phyloP scores from a whole-genome alignment of 768 basidiomycete species.

The Mycena haematopus region DNA sequence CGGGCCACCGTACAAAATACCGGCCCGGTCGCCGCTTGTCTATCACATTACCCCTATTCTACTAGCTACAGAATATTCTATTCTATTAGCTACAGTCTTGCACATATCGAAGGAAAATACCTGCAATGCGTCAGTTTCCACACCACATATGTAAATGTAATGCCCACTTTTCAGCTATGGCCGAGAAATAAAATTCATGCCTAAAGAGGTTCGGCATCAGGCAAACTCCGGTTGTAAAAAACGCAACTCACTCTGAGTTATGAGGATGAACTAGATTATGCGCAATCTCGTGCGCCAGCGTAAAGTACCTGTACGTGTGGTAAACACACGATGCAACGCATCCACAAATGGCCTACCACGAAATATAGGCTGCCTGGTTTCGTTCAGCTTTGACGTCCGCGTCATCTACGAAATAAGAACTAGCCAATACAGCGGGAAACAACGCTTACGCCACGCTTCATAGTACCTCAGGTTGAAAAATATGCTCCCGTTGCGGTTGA shows the following conservation, averaged over 20 bases:
- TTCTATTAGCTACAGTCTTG: neutral
- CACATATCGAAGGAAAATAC: constrained; percentile 17
- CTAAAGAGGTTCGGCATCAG: constrained; percentile 5
- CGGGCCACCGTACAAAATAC: neutral
- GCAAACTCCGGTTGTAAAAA: neutral
- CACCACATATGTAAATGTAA: neutral
- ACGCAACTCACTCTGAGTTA: constrained; percentile 63
- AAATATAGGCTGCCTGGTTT: constrained; percentile 71
- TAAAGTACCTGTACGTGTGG: constrained; percentile 71
- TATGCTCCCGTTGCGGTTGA: constrained; percentile 88
- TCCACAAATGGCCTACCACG: constrained; percentile 59
- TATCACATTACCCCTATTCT: constrained; percentile 17
- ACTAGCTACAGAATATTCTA: too few species aligned
- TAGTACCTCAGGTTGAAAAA: constrained; percentile 90
- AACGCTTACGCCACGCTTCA: constrained; percentile 81
- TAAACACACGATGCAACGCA: neutral
- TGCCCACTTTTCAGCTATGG: constrained; percentile 76
- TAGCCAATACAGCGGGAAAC: neutral
- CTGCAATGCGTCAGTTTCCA: constrained; percentile 3
- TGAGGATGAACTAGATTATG: constrained; percentile 90
- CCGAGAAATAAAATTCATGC: constrained; percentile 94
- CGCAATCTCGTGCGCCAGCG: constrained; percentile 91
- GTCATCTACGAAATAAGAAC: constrained; percentile 60
- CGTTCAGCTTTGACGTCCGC: constrained; percentile 61
- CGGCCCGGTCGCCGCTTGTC: neutral